A percentile compares a stretch with the other conserved stretches of the same genome.
These are phyloP conservation scores for Saccharomycopsis guyanensis DNA, from an alignment of 805 yeast species.

Conservation along the genomic window DNA sequence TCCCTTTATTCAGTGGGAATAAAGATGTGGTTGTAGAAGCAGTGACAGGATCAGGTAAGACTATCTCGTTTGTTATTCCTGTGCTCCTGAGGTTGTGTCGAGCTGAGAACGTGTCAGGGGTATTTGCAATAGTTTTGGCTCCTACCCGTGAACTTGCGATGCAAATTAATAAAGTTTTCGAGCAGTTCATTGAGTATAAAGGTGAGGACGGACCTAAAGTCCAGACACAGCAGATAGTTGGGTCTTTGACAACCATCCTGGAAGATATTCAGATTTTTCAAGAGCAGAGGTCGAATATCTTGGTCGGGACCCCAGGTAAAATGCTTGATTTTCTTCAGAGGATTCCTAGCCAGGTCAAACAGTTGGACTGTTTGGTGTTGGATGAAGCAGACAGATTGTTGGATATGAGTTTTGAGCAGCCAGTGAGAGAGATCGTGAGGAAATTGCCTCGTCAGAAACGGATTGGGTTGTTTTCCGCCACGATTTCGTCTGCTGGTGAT, in stretches of 20 bases:
- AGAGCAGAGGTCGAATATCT: slow-evolving; percentile 54
- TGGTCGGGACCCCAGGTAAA: slow-evolving; percentile 93
- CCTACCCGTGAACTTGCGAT: slow-evolving; percentile 60
- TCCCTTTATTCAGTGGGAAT: slow-evolving; percentile 74
- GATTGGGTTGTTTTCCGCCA: slow-evolving; percentile 91
- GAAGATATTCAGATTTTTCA: slow-evolving; percentile 63
- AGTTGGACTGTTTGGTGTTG: slow-evolving; percentile 66
- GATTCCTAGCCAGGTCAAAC: slow-evolving; percentile 41
- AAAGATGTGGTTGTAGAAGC: slow-evolving; percentile 97
- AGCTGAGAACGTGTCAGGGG: slow-evolving; percentile 43
- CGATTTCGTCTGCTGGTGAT: slow-evolving; percentile 76
- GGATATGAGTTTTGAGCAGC: slow-evolving; percentile 66
- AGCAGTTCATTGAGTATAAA: slow-evolving; percentile 46
- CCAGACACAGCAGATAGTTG: slow-evolving; percentile 55
- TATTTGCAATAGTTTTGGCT: slow-evolving; percentile 64
- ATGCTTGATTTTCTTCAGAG: slow-evolving; percentile 59
- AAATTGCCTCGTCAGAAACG: slow-evolving; percentile 84
- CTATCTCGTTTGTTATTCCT: slow-evolving; percentile 84
- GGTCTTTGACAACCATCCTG: slow-evolving; percentile 53
- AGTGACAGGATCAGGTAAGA: slow-evolving; percentile 97
- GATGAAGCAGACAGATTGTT: slow-evolving; percentile 92
- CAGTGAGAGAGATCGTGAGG: slow-evolving; percentile 59
- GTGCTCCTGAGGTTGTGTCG: slow-evolving; percentile 56
- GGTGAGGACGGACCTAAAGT: slow-evolving; percentile 31
- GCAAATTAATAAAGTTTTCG: slow-evolving; percentile 65